Base-by-base conservation (phyloP, 2,329 filamentous ascomycete genomes). In the Cordyceps sp. region DNA sequence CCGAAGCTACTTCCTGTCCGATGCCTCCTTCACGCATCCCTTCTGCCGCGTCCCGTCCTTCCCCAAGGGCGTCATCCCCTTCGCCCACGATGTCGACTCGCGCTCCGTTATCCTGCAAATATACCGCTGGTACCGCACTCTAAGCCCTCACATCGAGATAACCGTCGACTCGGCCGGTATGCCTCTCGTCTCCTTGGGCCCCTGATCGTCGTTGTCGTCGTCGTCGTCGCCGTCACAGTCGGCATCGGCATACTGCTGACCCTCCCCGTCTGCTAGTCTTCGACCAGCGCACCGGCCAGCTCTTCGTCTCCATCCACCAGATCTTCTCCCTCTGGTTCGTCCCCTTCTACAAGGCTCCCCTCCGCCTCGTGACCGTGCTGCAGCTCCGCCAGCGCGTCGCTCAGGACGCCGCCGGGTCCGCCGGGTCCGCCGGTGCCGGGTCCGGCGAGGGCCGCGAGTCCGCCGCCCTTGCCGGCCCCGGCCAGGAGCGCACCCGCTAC, bases 101-200 rank as follows among this genome's bases (percentile, higher is more conserved):
- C 65, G 81, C 27, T 72, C 64, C 55, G 48, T 81, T 6, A 63
- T 92, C 14, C 57, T 68, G 30, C 63, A 66, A 42, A 76, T 93
- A 35, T 92, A 83, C 47, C 70, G 73, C 26, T 86, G 79, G 80
- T 88, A 92, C 54, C 82, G 84, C 46, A 78, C 88, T 40, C 61
- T 93, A 47, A 83, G 75, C 38, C 85, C 85, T 0, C 59, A 62
- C 14, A 80, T 90, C 40, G 64, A 75, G 27, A 55, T 88, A 10
- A 57, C 66, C 2, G 61, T 93, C 14, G 68, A 83, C 39, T 68
- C 64, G 4, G 52, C 54, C 27, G 60, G 67, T 33, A 10, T 29
- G 20, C 10, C 16, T 18, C 26, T 27, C 16, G n/a, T 27, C 16
- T 27, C 16, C 16, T 15, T 18, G 14, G 10, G 4, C 14, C 12